Evolutionary conservation across 495 filamentous ascomycete genomes (phyloP).

Genomic region (Lasiosphaeria miniovina): DNA sequence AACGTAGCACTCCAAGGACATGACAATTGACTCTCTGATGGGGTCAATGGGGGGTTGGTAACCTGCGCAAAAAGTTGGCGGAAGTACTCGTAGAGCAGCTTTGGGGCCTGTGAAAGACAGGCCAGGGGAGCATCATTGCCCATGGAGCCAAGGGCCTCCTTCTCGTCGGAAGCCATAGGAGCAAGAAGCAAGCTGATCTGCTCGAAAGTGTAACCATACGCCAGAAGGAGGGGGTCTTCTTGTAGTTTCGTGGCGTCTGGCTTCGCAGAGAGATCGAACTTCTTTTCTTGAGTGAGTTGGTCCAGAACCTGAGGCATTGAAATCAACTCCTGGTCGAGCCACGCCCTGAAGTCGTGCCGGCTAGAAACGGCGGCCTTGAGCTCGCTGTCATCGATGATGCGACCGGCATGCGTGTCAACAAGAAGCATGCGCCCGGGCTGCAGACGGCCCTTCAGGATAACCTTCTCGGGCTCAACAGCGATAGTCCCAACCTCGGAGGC

Average conservation of each 20-base stretch:
- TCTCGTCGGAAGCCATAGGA: constrained; percentile 97
- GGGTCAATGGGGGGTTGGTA: constrained; percentile 99
- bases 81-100: constrained; percentile 97
- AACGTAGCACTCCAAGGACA: constrained; percentile 97
- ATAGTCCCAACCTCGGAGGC: constrained; percentile 98
- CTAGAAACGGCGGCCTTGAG: constrained; percentile 85
- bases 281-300: constrained; percentile 43
- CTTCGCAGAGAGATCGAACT: constrained; percentile 58
- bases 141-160: constrained; percentile 99
- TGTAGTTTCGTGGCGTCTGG: constrained; percentile 76
- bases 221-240: constrained; percentile 77
- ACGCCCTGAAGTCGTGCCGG: constrained; percentile 81
- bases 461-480: constrained; percentile 80
- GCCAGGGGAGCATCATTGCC: constrained; percentile 96
- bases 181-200: constrained; percentile 92
- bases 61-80: constrained; percentile 98
- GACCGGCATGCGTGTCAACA: constrained; percentile 91
- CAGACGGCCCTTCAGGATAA: constrained; percentile 92
- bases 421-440: constrained; percentile 97
- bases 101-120: constrained; percentile 84
- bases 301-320: constrained; percentile 70
- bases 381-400: constrained; percentile 94
- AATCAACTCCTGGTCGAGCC: constrained; percentile 85
- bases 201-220: constrained; percentile 96
- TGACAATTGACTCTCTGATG: constrained; percentile 97